phyloP scores from a whole-genome alignment of 768 basidiomycete genomes.

The Boletus pseudo-olivaceus region DNA sequence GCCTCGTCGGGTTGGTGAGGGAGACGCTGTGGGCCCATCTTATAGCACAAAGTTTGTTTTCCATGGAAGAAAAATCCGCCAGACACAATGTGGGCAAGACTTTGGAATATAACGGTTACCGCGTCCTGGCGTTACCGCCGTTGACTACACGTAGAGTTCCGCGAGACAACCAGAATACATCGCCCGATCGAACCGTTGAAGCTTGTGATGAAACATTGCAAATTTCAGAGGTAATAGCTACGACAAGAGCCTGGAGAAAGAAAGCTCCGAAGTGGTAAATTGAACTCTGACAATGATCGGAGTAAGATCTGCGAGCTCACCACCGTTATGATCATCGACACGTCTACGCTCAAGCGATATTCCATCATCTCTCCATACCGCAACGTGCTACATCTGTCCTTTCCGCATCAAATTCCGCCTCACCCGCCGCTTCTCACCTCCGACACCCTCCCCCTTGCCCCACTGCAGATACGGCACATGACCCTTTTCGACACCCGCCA shows the following conservation, averaged over 20 bases:
- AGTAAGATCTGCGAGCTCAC: neutral
- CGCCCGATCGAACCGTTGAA: too few relatives aligned
- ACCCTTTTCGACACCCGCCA: conserved; percentile 51
- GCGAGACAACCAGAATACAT: neutral
- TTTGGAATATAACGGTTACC: neutral
- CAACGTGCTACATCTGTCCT: conserved; percentile 52
- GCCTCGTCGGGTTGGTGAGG: neutral
- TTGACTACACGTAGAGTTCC: neutral
- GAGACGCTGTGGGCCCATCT: neutral
- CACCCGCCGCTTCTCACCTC: conserved; percentile 67
- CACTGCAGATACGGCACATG: conserved; percentile 77
- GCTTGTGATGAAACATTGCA: neutral
- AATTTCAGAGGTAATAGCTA: neutral
- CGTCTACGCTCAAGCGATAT: neutral
- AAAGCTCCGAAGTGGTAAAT: too few relatives aligned
- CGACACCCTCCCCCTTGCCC: conserved; percentile 67
- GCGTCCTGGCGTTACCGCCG: neutral
- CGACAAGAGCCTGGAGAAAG: neutral
- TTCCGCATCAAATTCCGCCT: conserved; percentile 86
- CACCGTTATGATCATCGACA: neutral
- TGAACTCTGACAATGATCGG: neutral
- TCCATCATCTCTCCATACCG: neutral
- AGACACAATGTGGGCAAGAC: neutral
- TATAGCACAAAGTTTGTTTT: neutral
- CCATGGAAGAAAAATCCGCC: neutral